These are phyloP conservation scores for Nepenthes gracilis DNA, from an alignment of 148 eudicot genomes.

Conservation along the genomic window DNA sequence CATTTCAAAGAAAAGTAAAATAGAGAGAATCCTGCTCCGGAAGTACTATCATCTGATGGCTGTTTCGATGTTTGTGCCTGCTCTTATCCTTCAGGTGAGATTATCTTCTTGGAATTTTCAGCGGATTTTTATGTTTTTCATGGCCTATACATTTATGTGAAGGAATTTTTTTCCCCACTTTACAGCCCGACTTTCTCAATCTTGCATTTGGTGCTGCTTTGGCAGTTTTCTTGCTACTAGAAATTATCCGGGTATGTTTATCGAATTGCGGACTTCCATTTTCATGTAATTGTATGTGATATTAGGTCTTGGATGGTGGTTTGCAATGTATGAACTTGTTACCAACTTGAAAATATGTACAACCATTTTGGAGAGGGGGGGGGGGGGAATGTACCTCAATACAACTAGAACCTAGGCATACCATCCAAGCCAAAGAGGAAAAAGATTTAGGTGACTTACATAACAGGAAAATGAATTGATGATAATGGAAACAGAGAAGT, in stretches of 20 bases:
- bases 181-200: slow-evolving; percentile 81
- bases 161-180: neutral
- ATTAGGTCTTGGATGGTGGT: neutral
- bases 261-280: neutral
- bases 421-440: too few relatives aligned
- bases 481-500: too few relatives aligned
- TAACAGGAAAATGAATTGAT: too few relatives aligned
- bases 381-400: too few relatives aligned
- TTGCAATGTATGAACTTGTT: too few relatives aligned
- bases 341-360: too few relatives aligned
- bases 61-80: slow-evolving; percentile 88
- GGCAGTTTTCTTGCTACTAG: slow-evolving; percentile 74
- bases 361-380: too few relatives aligned
- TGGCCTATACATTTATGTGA: neutral
- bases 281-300: too few relatives aligned
- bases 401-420: too few relatives aligned
- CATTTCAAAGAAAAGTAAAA: slow-evolving; percentile 78
- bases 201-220: slow-evolving; percentile 95
- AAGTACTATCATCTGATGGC: slow-evolving; percentile 96
- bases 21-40: slow-evolving; percentile 86
- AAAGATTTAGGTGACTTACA: too few relatives aligned
- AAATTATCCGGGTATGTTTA: slow-evolving; percentile 81
- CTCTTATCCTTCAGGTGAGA: slow-evolving; percentile 82
- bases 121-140: neutral
- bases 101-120: neutral